Evolutionary conservation across 768 basidiomycete species (phyloP), one percentile per base, ranked within the genome.

Genomic region (Russula griseocarnosa): DNA sequence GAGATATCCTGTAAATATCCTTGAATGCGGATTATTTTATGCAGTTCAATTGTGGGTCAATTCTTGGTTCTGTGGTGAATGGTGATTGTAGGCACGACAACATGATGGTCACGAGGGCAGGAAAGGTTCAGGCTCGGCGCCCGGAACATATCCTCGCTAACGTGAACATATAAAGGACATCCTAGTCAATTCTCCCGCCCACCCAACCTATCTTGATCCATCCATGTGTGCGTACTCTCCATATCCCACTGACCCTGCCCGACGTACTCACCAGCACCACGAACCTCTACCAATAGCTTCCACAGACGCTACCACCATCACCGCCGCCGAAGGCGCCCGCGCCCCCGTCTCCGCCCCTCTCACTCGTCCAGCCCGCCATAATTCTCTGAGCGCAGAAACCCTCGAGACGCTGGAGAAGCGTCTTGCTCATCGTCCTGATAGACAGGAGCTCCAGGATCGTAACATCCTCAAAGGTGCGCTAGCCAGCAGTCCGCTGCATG

Each of bases 401-500:
- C 67, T 75, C 50, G 63, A 77, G 51, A 77, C 77, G 67, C 77
- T 88, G 47, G 86, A 87, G 75, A 80, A 79, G 70, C 77, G 77
- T 55, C 76, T 87, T 51, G 76, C 73, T 50, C 72, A 78, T 22
- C 77, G 87, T 44, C 84, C 86, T 22, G 80, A 83, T n/a, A 82
- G 83, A 72, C 72, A 79, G 46, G 82, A 86, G 50, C 77, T 90
- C 50, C 78, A 87, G 64, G 83, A 86, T 38, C 81, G 84, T 66
- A 87, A 86, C 71, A 88, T 89, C 65, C 79, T 90, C 63, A 87
- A 88, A 74, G 85, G 86, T 81, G 56, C 62, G 74, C 69, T 30
- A 5, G 6, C 69, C 38, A 5, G 6, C 34, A 5, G 6, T 28
- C 47, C n/a, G n/a, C n/a, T n/a, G n/a, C n/a, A n/a, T n/a, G n/a